These are phyloP conservation scores for Trametes cingulata DNA, from an alignment of 768 basidiomycete genomes.

Conservation along the genomic window DNA sequence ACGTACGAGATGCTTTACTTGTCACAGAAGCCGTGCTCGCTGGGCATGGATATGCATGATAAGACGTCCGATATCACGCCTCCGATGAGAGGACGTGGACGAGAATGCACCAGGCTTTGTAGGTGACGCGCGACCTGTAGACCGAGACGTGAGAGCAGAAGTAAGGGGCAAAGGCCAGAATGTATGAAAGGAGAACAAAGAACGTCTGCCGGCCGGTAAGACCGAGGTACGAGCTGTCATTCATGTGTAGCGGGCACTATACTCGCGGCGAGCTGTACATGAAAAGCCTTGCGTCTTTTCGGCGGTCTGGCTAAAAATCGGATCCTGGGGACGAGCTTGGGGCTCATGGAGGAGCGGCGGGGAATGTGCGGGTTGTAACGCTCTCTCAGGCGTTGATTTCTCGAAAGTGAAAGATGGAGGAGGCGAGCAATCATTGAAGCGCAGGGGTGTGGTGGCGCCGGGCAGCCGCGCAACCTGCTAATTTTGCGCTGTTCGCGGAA, in stretches of 20 bases:
- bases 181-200: neutral
- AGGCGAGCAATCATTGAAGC: neutral
- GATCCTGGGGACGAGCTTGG: no score
- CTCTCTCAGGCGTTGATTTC: neutral
- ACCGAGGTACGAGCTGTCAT: constrained; percentile 15
- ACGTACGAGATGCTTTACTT: no score
- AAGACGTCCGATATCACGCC: no score
- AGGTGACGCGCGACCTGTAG: neutral
- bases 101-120: no score
- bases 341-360: neutral
- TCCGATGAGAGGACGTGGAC: no score
- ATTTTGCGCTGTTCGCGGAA: neutral
- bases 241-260: neutral
- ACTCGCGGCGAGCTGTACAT: neutral
- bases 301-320: no score
- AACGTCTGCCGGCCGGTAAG: constrained; percentile 2
- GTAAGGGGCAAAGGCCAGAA: neutral
- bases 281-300: neutral
- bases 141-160: neutral
- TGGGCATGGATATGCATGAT: no score
- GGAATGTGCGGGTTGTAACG: neutral
- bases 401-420: neutral
- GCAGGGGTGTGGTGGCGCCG: neutral
- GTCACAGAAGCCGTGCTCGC: no score
- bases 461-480: neutral